phyloP scores from a whole-genome alignment of 495 filamentous ascomycete species.

The Talaromyces thailandensis region DNA sequence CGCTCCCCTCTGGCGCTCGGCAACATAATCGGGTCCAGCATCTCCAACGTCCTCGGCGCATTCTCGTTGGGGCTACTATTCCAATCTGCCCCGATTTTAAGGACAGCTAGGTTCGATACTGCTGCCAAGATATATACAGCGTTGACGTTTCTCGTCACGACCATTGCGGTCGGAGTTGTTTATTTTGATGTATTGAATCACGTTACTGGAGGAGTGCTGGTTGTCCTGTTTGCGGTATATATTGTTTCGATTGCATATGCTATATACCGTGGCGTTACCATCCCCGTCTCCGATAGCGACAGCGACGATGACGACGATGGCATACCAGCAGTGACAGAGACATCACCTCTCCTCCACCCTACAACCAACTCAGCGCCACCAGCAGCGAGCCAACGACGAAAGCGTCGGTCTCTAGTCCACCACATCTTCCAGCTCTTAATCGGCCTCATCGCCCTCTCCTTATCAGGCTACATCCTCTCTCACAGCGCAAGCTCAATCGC shows the following conservation, averaged over 20 bases:
- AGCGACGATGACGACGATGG: constrained; percentile 17
- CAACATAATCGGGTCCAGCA: constrained; percentile 45
- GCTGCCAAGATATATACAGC: constrained; percentile 40
- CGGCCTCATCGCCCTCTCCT: constrained; percentile 35
- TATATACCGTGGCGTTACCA: constrained; percentile 35
- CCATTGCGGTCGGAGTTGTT: constrained; percentile 24
- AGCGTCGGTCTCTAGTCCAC: constrained; percentile 13
- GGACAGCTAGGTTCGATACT: constrained; percentile 22
- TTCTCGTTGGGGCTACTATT: constrained; percentile 45
- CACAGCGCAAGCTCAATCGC: constrained; percentile 29
- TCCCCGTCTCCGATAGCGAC: constrained; percentile 28
- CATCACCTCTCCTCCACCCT: constrained; percentile 9
- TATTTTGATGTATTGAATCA: constrained; percentile 17
- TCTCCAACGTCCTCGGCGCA: constrained; percentile 48
- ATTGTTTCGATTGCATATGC: constrained; percentile 33
- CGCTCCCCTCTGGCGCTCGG: constrained; percentile 43
- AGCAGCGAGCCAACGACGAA: not conserved
- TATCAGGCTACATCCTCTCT: constrained; percentile 41
- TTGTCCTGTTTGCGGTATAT: constrained; percentile 37
- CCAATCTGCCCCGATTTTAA: constrained; percentile 12
- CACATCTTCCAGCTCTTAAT: constrained; percentile 38
- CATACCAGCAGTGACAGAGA: constrained; percentile 17
- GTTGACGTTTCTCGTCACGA: constrained; percentile 28
- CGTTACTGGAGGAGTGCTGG: constrained; percentile 26
- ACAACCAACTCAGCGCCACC: not conserved